These are phyloP conservation scores for Podaxis sp. DNA, from an alignment of 768 basidiomycete species.

Conservation along the genomic window DNA sequence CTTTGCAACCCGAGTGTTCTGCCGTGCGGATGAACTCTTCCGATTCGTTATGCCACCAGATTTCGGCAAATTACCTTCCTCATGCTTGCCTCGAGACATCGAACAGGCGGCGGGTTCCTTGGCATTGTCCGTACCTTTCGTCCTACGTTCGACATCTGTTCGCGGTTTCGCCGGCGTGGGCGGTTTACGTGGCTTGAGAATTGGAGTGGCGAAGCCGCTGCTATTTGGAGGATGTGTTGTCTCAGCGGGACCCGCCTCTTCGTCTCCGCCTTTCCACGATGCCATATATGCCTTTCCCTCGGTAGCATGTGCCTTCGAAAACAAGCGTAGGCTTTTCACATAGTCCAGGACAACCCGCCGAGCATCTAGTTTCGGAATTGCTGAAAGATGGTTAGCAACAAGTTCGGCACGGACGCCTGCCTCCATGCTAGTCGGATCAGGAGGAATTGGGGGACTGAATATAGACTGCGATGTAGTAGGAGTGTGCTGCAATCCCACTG, in stretches of 20 bases:
- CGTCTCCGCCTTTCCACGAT: conserved; percentile 27
- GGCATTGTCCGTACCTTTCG: neutral
- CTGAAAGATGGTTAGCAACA: conserved; percentile 21
- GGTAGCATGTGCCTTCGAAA: conserved; percentile 41
- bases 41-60: neutral
- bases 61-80: neutral
- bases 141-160: neutral
- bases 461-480: neutral
- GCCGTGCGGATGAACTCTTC: neutral
- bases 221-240: conserved; percentile 1
- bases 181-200: conserved; percentile 47
- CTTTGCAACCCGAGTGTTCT: neutral
- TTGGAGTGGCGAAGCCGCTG: conserved; percentile 53
- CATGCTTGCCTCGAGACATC: neutral
- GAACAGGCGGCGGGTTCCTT: neutral
- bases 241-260: neutral
- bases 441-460: conserved; percentile 1
- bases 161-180: neutral
- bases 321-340: conserved; percentile 46
- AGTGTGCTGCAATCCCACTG: neutral
- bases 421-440: conserved; percentile 3
- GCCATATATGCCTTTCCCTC: conserved; percentile 36
- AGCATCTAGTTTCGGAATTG: conserved; percentile 41
- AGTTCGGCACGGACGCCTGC: neutral
- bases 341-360: conserved; percentile 44